Conservation (phyloP, 306 rosid genomes). For the Vigna hirtella region DNA sequence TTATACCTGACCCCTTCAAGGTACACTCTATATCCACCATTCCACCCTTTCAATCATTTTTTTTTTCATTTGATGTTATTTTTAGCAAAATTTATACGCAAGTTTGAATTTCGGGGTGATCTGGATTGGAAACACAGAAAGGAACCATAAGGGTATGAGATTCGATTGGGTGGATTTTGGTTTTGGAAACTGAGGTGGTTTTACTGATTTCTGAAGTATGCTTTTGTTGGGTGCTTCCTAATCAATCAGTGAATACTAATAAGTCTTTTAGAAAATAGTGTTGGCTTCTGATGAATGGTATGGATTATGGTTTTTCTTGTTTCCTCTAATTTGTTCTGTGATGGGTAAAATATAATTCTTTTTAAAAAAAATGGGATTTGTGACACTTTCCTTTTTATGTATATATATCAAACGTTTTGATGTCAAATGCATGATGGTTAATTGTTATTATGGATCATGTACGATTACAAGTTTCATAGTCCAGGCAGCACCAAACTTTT, state of each 20-base stretch:
- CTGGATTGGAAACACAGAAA: constrained; percentile 14
- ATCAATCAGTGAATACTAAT: constrained; percentile 25
- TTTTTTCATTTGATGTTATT: not conserved
- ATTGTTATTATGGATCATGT: not conserved
- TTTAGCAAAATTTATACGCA: not conserved
- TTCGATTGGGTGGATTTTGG: constrained; percentile 16
- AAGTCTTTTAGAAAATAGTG: not conserved
- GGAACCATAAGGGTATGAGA: constrained; percentile 16
- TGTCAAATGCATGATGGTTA: not conserved
- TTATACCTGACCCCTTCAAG: constrained; percentile 21
- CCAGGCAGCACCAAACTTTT: not conserved
- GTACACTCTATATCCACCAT: constrained; percentile 16
- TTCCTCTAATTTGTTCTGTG: not conserved
- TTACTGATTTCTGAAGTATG: constrained; percentile 6
- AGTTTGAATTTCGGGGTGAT: constrained; percentile 23
- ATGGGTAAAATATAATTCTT: constrained; percentile 1
- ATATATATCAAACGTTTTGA: not conserved
- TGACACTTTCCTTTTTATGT: not conserved
- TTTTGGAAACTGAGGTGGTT: constrained; percentile 16
- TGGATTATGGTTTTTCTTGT: constrained; percentile 11
- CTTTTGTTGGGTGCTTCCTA: constrained; percentile 23
- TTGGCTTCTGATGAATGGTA: constrained; percentile 5
- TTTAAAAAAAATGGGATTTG: not conserved
- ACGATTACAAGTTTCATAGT: not conserved
- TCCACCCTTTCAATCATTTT: not conserved